Evolutionary conservation across 768 basidiomycete genomes (phyloP).

Genomic region (Suillus subluteus): DNA sequence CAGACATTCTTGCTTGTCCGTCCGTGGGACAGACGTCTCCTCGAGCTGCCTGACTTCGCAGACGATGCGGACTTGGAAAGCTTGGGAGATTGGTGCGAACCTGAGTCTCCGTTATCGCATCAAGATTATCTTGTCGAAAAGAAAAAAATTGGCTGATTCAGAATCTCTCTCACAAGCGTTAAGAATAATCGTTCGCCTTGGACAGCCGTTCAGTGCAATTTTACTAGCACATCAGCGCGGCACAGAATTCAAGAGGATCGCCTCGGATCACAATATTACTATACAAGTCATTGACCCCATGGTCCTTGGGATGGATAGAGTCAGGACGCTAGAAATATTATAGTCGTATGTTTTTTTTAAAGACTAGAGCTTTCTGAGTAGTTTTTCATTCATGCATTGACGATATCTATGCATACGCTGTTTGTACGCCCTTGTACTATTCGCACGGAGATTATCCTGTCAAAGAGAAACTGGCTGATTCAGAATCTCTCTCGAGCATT

Average conservation of each 20-base stretch:
- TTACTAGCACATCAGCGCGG: background rate
- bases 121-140: background rate
- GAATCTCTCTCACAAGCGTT: background rate
- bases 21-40: background rate
- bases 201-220: background rate
- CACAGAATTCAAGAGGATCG: background rate
- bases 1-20: background rate
- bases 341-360: no score
- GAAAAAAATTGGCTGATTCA: background rate
- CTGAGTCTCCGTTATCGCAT: no score
- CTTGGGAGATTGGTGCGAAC: background rate
- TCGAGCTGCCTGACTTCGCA: background rate
- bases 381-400: no score
- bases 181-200: background rate
- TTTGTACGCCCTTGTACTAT: background rate
- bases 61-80: background rate
- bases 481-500: background rate
- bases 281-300: no score
- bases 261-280: background rate
- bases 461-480: background rate
- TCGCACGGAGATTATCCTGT: background rate
- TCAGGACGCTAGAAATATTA: no score
- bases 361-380: no score
- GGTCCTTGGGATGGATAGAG: no score
- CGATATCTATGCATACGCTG: no score